These are phyloP conservation scores for Alectoria sarmentosa DNA, from an alignment of 495 filamentous ascomycete genomes.

Conservation along the genomic window DNA sequence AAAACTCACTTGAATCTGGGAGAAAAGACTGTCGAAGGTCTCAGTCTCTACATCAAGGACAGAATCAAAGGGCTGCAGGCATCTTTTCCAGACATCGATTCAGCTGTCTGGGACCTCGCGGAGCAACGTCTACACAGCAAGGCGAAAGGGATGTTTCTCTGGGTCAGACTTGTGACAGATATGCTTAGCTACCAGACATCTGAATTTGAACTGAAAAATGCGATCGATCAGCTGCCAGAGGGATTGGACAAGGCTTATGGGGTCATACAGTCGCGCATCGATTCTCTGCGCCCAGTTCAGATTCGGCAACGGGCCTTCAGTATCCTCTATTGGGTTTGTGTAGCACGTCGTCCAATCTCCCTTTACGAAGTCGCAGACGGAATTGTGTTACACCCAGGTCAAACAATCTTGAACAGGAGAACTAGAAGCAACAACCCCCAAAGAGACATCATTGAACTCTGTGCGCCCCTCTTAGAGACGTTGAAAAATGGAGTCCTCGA, in stretches of 20 bases:
- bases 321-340: conserved; percentile 18
- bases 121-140: conserved; percentile 6
- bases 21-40: conserved; percentile 6
- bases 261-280: conserved; percentile 11
- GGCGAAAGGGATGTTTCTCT: conserved; percentile 20
- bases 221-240: conserved; percentile 13
- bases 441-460: conserved; percentile 12
- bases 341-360: conserved; percentile 5
- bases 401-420: conserved; percentile 1
- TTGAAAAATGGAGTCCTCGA: neutral
- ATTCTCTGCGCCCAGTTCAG: neutral
- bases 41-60: conserved; percentile 7
- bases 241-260: conserved; percentile 20
- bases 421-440: conserved; percentile 8
- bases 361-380: conserved; percentile 17
- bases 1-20: conserved; percentile 4
- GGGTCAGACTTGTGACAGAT: conserved; percentile 18
- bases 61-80: conserved; percentile 2
- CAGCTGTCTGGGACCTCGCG: neutral
- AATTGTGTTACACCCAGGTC: conserved; percentile 2
- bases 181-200: conserved; percentile 9
- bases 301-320: conserved; percentile 6
- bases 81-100: neutral
- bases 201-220: conserved; percentile 2
- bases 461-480: conserved; percentile 14